A percentile compares a stretch with the other conserved stretches of the same genome.
Evolutionary conservation across 2,329 filamentous ascomycete genomes (phyloP).

Genomic region (Bipolaris victoriae): DNA sequence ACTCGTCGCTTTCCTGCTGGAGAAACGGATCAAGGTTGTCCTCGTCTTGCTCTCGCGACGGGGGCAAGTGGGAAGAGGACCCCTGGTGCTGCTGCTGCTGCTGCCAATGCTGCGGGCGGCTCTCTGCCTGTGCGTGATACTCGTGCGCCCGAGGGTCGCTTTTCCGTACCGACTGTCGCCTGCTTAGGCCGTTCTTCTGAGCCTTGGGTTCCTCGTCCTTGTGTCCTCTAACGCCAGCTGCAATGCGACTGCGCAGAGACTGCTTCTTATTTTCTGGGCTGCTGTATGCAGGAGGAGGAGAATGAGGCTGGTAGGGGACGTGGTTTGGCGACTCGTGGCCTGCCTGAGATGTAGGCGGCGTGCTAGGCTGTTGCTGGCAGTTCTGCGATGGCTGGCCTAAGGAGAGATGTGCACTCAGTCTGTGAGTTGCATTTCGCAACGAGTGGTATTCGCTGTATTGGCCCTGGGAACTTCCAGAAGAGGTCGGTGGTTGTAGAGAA

Average conservation of each 20-base stretch:
- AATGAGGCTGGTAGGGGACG: constrained; percentile 33
- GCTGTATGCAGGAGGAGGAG: constrained; percentile 14
- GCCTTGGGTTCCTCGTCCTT: constrained; percentile 43
- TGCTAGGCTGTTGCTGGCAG: constrained; percentile 34
- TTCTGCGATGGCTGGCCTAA: constrained; percentile 34
- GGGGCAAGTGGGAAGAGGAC: constrained; percentile 43
- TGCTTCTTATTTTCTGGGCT: constrained; percentile 39
- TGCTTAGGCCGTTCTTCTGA: constrained; percentile 40
- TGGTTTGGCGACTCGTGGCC: constrained; percentile 34
- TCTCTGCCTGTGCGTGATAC: constrained; percentile 34
- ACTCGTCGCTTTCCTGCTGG: constrained; percentile 39
- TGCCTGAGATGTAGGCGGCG: constrained; percentile 26
- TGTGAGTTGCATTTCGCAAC: constrained; percentile 41
- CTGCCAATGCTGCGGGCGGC: constrained; percentile 37
- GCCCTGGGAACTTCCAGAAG: constrained; percentile 15
- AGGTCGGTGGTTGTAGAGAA: constrained; percentile 21
- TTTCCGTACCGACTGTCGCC: constrained; percentile 47
- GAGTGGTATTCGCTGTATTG: constrained; percentile 36
- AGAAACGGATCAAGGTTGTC: constrained; percentile 48
- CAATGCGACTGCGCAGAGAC: constrained; percentile 44
- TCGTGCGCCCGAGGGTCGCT: constrained; percentile 38
- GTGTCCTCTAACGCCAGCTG: constrained; percentile 36
- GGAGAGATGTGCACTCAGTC: constrained; percentile 37
- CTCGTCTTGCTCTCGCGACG: constrained; percentile 49
- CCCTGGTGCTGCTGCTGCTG: constrained; percentile 25